phyloP scores from a whole-genome alignment of 345 rosid species.

The Lumnitzera racemosa region DNA sequence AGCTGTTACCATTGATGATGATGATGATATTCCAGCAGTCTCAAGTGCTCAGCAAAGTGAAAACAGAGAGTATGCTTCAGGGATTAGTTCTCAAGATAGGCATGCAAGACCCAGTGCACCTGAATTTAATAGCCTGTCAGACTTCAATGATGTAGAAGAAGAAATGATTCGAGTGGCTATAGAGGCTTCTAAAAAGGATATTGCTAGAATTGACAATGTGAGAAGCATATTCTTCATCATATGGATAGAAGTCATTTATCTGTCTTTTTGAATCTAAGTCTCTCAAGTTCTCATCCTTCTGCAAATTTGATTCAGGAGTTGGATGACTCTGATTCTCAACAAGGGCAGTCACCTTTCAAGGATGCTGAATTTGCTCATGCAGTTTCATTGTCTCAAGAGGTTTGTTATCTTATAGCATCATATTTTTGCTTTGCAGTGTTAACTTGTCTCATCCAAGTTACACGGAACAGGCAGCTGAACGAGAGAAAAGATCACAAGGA shows the following conservation, averaged over 20 bases:
- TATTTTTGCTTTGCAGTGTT: not conserved
- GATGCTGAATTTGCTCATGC: constrained; percentile 66
- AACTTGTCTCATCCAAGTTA: constrained; percentile 12
- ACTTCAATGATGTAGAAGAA: constrained; percentile 79
- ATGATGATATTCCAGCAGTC: constrained; percentile 32
- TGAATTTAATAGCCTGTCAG: constrained; percentile 35
- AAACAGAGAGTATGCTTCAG: constrained; percentile 17
- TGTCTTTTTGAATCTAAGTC: not conserved
- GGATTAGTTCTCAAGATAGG: constrained; percentile 15
- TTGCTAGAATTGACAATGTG: constrained; percentile 33
- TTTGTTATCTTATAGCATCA: constrained; percentile 16
- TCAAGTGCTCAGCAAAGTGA: constrained; percentile 15
- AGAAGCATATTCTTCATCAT: not conserved
- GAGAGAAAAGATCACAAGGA: constrained; percentile 45
- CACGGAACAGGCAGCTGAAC: constrained; percentile 63
- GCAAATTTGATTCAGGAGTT: constrained; percentile 26
- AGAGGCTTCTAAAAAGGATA: constrained; percentile 88
- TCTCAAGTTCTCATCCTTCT: not conserved
- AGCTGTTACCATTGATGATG: constrained; percentile 47
- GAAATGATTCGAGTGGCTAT: constrained; percentile 97
- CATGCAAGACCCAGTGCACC: constrained; percentile 36
- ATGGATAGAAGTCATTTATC: no score
- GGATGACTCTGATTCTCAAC: constrained; percentile 31
- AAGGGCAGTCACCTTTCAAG: constrained; percentile 29
- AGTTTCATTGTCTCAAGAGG: constrained; percentile 65